Conservation (phyloP, 2,329 filamentous ascomycete genomes). For the Gaeumannomyces tritici region DNA sequence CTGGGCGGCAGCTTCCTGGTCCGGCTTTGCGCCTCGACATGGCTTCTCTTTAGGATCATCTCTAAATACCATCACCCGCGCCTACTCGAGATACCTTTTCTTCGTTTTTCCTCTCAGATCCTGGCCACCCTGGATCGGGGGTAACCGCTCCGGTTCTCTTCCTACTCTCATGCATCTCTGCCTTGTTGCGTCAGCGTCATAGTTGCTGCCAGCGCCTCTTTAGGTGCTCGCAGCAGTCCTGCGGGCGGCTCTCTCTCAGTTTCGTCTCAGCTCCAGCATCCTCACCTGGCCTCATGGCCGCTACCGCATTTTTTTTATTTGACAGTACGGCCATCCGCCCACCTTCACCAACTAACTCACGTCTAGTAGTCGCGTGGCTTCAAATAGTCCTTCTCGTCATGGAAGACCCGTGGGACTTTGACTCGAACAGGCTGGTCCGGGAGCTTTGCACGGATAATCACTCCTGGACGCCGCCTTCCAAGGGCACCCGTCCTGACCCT, state of each 20-base stretch:
- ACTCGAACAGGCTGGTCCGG: conserved; percentile 53
- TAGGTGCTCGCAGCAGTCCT: not conserved
- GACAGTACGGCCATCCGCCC: not conserved
- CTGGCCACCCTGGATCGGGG: no score
- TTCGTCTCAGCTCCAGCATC: not conserved
- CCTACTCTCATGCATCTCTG: not conserved
- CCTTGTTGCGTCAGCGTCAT: not conserved
- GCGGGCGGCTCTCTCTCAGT: not conserved
- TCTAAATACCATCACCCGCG: no score
- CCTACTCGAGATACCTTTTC: not conserved
- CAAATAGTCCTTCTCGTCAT: not conserved
- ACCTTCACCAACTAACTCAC: not conserved
- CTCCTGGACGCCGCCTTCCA: conserved; percentile 32
- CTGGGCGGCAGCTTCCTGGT: no score
- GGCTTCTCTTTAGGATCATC: no score
- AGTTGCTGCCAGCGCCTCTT: not conserved
- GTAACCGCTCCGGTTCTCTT: not conserved
- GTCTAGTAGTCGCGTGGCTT: not conserved
- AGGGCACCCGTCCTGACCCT: conserved; percentile 38
- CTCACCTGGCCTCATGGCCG: not conserved
- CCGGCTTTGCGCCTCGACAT: no score
- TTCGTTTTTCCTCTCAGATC: not conserved
- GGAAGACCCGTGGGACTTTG: conserved; percentile 67
- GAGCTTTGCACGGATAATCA: conserved; percentile 50
- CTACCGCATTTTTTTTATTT: not conserved